phyloP scores from a whole-genome alignment of 2,329 filamentous ascomycete genomes.

The Trichophyton mentagrophytes region DNA sequence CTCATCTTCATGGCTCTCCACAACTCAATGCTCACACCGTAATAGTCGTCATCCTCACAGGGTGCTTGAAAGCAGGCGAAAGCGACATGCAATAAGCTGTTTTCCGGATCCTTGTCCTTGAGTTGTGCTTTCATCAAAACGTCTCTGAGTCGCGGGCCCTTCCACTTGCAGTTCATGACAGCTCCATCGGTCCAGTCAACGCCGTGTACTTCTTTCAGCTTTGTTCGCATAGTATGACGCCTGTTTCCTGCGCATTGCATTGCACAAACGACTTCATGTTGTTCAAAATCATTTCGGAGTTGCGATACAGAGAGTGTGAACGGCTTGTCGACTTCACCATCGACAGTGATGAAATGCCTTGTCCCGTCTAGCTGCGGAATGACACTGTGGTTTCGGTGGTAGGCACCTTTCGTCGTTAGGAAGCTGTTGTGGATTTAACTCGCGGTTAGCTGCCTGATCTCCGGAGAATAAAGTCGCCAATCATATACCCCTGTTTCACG shows the following conservation, averaged over 20 bases:
- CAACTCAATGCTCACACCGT: slow-evolving; percentile 44
- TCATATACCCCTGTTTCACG: not conserved
- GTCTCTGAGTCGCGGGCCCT: slow-evolving; percentile 41
- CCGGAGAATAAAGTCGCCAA: slow-evolving; percentile 1
- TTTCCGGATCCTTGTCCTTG: slow-evolving; percentile 17
- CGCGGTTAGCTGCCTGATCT: not conserved
- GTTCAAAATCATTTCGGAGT: slow-evolving; percentile 36
- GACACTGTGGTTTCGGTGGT: slow-evolving; percentile 47
- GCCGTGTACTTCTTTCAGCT: slow-evolving; percentile 46
- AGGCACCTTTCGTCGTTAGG: slow-evolving; percentile 41
- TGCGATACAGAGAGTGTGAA: slow-evolving; percentile 37
- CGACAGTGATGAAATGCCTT: slow-evolving; percentile 35
- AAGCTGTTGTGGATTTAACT: slow-evolving; percentile 27
- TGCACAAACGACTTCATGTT: slow-evolving; percentile 44
- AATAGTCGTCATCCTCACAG: slow-evolving; percentile 47
- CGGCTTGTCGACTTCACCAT: slow-evolving; percentile 36
- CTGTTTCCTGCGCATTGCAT: slow-evolving; percentile 50
- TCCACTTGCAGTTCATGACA: slow-evolving; percentile 49
- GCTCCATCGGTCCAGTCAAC: slow-evolving; percentile 50
- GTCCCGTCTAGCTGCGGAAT: slow-evolving; percentile 37
- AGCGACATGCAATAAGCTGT: slow-evolving; percentile 36
- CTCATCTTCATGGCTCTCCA: slow-evolving; percentile 32
- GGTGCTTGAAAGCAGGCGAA: slow-evolving; percentile 43
- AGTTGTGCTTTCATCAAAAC: slow-evolving; percentile 39
- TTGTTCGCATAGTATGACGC: slow-evolving; percentile 48